Conservation (phyloP, 2,329 filamentous ascomycete species). For the Orbilia ellipsospora region DNA sequence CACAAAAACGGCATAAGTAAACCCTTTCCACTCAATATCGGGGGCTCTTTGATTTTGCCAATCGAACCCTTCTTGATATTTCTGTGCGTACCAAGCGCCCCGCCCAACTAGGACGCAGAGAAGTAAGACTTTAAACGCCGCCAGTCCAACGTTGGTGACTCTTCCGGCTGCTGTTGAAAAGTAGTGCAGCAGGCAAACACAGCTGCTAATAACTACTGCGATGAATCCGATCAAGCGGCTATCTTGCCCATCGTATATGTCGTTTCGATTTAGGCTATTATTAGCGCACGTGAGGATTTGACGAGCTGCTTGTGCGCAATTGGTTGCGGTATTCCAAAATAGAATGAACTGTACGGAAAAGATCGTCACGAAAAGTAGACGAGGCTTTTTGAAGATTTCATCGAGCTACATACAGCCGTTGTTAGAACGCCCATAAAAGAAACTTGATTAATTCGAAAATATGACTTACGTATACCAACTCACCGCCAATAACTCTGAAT, state of each 20-base stretch:
- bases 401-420: conserved; percentile 56
- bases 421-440: neutral
- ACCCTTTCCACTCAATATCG: conserved; percentile 57
- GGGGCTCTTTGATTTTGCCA: conserved; percentile 25
- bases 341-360: conserved; percentile 62
- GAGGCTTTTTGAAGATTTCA: conserved; percentile 61
- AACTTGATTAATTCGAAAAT: neutral
- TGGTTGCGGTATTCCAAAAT: conserved; percentile 62
- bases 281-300: conserved; percentile 60
- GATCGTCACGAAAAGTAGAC: conserved; percentile 62
- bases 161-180: conserved; percentile 61
- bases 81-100: conserved; percentile 32
- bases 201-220: conserved; percentile 61
- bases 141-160: conserved; percentile 62
- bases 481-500: conserved; percentile 64
- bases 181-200: conserved; percentile 62
- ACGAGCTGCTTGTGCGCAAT: conserved; percentile 58
- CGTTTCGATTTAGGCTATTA: conserved; percentile 59
- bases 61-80: conserved; percentile 56
- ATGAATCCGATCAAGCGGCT: conserved; percentile 61
- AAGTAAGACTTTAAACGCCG: conserved; percentile 61
- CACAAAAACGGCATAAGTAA: conserved; percentile 61
- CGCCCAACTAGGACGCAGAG: conserved; percentile 57
- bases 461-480: conserved; percentile 64
- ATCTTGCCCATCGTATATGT: conserved; percentile 57